Evolutionary conservation across 306 rosid species (phyloP).

Genomic region (Vigna radiata): DNA sequence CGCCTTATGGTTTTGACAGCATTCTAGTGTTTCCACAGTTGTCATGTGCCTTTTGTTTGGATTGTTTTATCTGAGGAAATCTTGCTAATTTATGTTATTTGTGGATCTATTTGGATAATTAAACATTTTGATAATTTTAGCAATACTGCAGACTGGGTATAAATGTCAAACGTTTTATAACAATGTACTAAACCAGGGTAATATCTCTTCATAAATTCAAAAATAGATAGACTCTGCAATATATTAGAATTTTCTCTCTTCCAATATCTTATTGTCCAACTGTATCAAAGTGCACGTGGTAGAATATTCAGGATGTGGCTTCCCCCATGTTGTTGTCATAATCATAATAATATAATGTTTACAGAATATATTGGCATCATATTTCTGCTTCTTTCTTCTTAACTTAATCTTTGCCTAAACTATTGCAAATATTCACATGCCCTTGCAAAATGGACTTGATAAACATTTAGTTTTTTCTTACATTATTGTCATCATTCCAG

Average conservation of each 20-base stretch:
- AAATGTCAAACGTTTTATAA: slow-evolving; percentile 12
- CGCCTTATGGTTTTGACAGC: slow-evolving; percentile 40
- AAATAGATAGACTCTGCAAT: slow-evolving; percentile 26
- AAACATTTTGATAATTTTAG: slow-evolving; percentile 32
- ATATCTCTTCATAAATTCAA: slow-evolving; percentile 29
- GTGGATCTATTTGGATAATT: not conserved
- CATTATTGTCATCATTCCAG: slow-evolving; percentile 55
- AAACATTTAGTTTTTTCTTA: slow-evolving; percentile 32
- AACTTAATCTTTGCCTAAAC: slow-evolving; percentile 22
- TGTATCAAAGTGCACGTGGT: slow-evolving; percentile 6
- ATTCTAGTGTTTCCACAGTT: slow-evolving; percentile 37
- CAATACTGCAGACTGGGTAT: slow-evolving; percentile 33
- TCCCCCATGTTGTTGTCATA: slow-evolving; percentile 28
- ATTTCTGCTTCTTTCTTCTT: slow-evolving; percentile 35
- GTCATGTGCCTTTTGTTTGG: slow-evolving; percentile 12
- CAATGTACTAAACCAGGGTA: slow-evolving; percentile 25
- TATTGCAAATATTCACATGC: slow-evolving; percentile 21
- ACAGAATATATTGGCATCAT: slow-evolving; percentile 29
- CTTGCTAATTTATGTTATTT: slow-evolving; percentile 36
- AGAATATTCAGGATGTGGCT: slow-evolving; percentile 35
- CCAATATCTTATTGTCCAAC: slow-evolving; percentile 13
- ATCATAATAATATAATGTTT: slow-evolving; percentile 22
- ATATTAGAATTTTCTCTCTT: slow-evolving; percentile 29
- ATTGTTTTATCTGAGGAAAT: slow-evolving; percentile 10
- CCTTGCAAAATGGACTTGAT: slow-evolving; percentile 29